Evolutionary conservation across 2,329 filamentous ascomycete species (phyloP).

Genomic region (Ilyonectria robusta): DNA sequence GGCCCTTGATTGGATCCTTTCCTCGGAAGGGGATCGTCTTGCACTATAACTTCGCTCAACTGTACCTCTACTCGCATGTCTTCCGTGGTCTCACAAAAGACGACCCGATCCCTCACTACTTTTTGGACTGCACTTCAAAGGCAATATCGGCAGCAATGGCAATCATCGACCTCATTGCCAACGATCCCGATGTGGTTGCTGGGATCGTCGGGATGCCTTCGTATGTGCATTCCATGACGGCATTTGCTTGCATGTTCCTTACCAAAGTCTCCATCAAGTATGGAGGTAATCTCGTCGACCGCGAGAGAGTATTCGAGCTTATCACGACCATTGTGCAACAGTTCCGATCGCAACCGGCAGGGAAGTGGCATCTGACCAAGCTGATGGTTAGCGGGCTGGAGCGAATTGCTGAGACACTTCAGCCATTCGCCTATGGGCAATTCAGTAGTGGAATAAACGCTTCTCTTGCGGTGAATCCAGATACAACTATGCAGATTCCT

Average conservation of each 20-base stretch:
- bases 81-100: conserved; percentile 53
- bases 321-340: conserved; percentile 55
- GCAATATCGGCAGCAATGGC: conserved; percentile 55
- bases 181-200: conserved; percentile 56
- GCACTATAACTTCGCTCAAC: conserved; percentile 56
- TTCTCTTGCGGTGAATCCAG: not conserved
- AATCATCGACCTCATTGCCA: conserved; percentile 58
- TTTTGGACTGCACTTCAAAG: conserved; percentile 46
- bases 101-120: conserved; percentile 47
- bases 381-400: conserved; percentile 62
- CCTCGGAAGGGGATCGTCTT: conserved; percentile 54
- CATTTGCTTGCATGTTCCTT: conserved; percentile 65
- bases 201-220: conserved; percentile 60
- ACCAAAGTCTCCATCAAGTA: conserved; percentile 61
- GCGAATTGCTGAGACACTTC: conserved; percentile 33
- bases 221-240: conserved; percentile 67
- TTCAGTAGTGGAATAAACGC: not conserved
- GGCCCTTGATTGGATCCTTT: conserved; percentile 52
- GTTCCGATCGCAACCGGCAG: conserved; percentile 54
- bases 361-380: conserved; percentile 60
- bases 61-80: conserved; percentile 57
- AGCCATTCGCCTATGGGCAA: conserved; percentile 6
- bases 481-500: not conserved
- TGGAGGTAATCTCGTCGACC: conserved; percentile 56
- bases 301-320: conserved; percentile 53